Evolutionary conservation across 139 green algal species (phyloP).

Genomic region (Chlamydomonas incerta): DNA sequence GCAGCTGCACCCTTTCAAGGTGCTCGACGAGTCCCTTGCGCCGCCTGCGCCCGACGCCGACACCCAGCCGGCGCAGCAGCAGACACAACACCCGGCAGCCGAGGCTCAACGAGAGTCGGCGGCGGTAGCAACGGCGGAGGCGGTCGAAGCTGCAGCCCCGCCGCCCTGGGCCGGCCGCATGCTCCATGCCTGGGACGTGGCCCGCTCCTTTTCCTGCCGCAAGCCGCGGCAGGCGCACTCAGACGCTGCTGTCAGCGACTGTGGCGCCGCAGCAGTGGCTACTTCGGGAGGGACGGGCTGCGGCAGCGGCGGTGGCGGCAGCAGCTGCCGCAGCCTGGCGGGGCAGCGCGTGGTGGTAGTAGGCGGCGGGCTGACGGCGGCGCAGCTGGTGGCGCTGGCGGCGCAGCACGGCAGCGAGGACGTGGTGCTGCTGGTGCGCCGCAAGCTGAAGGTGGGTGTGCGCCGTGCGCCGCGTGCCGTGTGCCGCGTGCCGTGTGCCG

Average conservation of each 20-base stretch:
- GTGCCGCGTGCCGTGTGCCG: too few species aligned
- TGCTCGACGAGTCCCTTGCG: too few species aligned
- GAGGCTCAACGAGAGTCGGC: too few species aligned
- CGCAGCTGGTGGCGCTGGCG: constrained; percentile 27
- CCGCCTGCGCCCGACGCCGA: too few species aligned
- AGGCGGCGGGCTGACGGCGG: constrained; percentile 30
- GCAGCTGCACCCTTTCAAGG: too few species aligned
- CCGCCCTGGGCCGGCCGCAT: not conserved
- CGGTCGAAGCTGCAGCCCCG: too few species aligned
- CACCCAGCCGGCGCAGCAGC: too few species aligned
- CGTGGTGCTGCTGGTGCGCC: not conserved
- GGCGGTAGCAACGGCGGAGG: too few species aligned
- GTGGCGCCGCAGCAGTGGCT: too few species aligned
- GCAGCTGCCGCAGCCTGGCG: not conserved
- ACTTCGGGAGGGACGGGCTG: not conserved
- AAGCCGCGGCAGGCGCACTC: not conserved
- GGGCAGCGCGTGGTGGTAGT: not conserved
- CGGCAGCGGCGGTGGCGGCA: too few species aligned
- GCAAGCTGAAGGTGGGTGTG: not conserved
- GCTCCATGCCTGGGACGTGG: not conserved
- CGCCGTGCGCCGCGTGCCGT: not conserved
- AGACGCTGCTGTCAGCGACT: too few species aligned
- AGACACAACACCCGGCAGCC: too few species aligned
- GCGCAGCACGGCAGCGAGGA: not conserved
- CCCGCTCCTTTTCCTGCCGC: not conserved